Evolutionary conservation across 2,329 filamentous ascomycete genomes (phyloP).

Genomic region (Hypoxylon sp.): DNA sequence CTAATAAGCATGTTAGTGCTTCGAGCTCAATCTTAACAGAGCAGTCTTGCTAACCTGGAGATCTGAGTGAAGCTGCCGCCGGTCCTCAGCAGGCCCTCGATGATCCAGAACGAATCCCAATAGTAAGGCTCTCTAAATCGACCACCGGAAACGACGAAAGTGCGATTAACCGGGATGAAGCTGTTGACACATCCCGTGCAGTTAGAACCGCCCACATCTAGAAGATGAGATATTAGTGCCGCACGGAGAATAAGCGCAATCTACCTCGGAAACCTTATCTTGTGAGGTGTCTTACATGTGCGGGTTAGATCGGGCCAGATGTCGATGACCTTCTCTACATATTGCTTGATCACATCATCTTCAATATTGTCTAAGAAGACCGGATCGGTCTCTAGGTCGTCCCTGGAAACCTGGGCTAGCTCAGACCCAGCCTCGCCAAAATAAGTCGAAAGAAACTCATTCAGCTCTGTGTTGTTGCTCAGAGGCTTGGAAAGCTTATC

Average conservation of each 20-base stretch:
- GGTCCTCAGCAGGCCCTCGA: conserved; percentile 73
- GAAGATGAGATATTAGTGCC: conserved; percentile 2
- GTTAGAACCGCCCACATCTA: conserved; percentile 60
- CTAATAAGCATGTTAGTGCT: conserved; percentile 31
- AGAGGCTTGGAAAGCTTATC: conserved; percentile 69
- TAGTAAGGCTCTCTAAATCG: conserved; percentile 78
- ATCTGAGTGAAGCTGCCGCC: conserved; percentile 72
- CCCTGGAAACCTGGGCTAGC: conserved; percentile 64
- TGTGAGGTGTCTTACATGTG: conserved; percentile 51
- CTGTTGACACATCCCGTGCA: conserved; percentile 72
- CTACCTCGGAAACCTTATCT: not conserved
- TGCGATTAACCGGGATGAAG: conserved; percentile 74
- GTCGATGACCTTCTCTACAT: conserved; percentile 71
- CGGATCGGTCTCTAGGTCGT: conserved; percentile 66
- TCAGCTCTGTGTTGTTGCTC: conserved; percentile 71
- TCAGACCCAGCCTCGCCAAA: conserved; percentile 74
- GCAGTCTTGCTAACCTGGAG: conserved; percentile 54
- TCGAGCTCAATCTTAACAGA: not conserved
- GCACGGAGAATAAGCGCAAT: not conserved
- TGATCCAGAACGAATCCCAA: conserved; percentile 77
- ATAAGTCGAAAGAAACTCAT: conserved; percentile 70
- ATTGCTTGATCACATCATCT: conserved; percentile 69
- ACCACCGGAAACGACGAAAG: conserved; percentile 78
- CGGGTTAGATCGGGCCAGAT: conserved; percentile 78
- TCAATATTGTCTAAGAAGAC: conserved; percentile 68